phyloP scores from a whole-genome alignment of 768 basidiomycete species.

The Russula griseocarnosa region DNA sequence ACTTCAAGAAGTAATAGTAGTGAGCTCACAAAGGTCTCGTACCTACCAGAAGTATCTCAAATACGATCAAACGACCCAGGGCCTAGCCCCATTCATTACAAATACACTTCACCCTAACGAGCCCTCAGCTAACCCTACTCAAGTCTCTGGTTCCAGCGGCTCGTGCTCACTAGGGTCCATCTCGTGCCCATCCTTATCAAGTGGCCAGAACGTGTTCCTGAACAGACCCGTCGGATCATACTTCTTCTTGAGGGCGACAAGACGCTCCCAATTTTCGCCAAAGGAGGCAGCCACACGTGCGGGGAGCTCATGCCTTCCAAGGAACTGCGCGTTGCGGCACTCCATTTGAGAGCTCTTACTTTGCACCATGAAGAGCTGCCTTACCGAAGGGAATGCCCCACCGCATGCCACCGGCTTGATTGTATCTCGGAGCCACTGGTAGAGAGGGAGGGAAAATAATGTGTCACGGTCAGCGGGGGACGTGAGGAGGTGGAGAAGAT shows the following conservation, averaged over 20 bases:
- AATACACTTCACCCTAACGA: too few species aligned
- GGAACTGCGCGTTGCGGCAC: slow-evolving; percentile 48
- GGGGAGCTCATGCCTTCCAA: slow-evolving; percentile 65
- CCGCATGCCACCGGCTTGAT: slow-evolving; percentile 69
- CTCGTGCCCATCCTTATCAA: slow-evolving; percentile 51
- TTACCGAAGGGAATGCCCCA: slow-evolving; percentile 79
- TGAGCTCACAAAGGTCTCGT: too few species aligned
- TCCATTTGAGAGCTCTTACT: neutral
- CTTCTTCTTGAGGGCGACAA: slow-evolving; percentile 63
- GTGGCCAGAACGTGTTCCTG: slow-evolving; percentile 76
- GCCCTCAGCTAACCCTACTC: neutral
- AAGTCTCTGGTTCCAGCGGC: slow-evolving; percentile 45
- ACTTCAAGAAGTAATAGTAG: too few species aligned
- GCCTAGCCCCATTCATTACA: neutral
- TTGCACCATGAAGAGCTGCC: slow-evolving; percentile 33
- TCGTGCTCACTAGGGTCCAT: slow-evolving; percentile 62
- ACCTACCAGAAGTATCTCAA: neutral
- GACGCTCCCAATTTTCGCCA: slow-evolving; percentile 69
- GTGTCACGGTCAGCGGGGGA: slow-evolving; percentile 17
- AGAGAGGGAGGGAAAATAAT: neutral
- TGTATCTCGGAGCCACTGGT: slow-evolving; percentile 74
- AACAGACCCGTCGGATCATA: slow-evolving; percentile 80
- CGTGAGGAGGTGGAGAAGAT: slow-evolving; percentile 2
- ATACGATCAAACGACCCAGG: neutral
- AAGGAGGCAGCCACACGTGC: slow-evolving; percentile 61